Evolutionary conservation across 768 basidiomycete species (phyloP), one percentile per base, ranked within the genome.

Genomic region (Trametes punicea): DNA sequence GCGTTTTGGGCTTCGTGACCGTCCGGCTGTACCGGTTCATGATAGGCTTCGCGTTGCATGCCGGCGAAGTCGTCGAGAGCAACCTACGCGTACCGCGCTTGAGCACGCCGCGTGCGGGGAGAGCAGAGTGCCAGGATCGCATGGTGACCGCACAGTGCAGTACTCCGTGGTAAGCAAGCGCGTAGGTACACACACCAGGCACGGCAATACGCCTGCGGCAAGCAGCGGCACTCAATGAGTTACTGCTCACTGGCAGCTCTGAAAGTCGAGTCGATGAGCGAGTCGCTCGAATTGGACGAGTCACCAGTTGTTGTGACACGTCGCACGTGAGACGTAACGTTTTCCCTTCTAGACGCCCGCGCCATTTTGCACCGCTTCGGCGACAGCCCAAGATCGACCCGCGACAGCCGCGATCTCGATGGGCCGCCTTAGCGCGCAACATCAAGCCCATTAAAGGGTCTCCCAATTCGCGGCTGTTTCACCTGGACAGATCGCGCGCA

Each of bases 1-100:
- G 96, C 65, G 86, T 85, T 71, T 98, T 99, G 26, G 92, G 87
- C 68, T 88, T 84, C 9, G 97, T 98, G 65, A 98, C 81, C 29
- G 79, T 77, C 62, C 86, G 79, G 69, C 89, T 92, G 77, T 93
- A 85, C 52, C 78, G 72, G 68, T 84, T 84, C 67, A 82, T 61
- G 56, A 73, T 52, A 39, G 67, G 65, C 20, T 68, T 68, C 36
- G 69, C 69, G 20, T 49, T 21, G 51, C 56, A 55, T 49, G 57
- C 26, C 21, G 55, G 41, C 13, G 61, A 52, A 9, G 55, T 50
- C 0, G 61, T 54, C 33, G 64, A 27, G 59, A 65, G 27, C 36
- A 51, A 39, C 53, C 58, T 59, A 54, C 59, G 62, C 27, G 55
- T 16, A 15, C 36, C 33, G 18, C 44, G 55, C 50, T 30, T 50